Conservation (phyloP, 1,139 yeast species). For the Suhomyces panamericanus region DNA sequence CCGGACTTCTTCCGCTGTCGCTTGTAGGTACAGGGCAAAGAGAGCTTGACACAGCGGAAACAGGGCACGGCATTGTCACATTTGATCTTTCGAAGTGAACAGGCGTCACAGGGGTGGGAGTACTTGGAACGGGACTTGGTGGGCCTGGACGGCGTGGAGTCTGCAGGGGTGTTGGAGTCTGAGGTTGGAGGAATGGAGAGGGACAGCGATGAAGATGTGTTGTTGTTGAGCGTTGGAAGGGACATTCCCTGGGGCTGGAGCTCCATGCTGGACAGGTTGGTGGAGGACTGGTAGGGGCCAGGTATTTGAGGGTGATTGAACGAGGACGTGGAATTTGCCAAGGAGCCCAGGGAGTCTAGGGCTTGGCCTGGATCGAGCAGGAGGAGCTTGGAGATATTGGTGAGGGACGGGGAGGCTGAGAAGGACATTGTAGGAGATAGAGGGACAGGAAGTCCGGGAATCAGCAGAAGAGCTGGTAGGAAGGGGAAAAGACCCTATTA, state of each 20-base stretch:
- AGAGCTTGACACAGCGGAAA: constrained; percentile 38
- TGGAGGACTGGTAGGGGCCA: not conserved
- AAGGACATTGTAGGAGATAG: not conserved
- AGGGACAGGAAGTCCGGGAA: no score
- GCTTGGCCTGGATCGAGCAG: not conserved
- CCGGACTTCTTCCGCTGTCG: constrained; percentile 45
- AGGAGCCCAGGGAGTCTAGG: not conserved
- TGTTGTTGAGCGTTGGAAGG: not conserved
- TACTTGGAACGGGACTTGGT: constrained; percentile 11
- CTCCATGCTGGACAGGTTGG: not conserved
- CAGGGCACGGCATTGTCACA: constrained; percentile 45
- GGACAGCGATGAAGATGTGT: not conserved
- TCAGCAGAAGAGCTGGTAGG: no score
- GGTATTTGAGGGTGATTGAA: not conserved
- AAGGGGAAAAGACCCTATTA: no score
- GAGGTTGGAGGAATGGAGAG: not conserved
- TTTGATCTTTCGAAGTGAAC: constrained; percentile 44
- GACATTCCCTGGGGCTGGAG: not conserved
- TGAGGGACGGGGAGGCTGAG: not conserved
- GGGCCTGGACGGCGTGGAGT: not conserved
- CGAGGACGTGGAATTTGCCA: not conserved
- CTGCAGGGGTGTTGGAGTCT: no score
- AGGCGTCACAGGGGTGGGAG: constrained; percentile 43
- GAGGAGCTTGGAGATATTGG: not conserved
- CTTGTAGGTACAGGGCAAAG: constrained; percentile 38